Base-by-base conservation (phyloP, 2,329 filamentous ascomycete genomes). In the Diaporthe capsici region DNA sequence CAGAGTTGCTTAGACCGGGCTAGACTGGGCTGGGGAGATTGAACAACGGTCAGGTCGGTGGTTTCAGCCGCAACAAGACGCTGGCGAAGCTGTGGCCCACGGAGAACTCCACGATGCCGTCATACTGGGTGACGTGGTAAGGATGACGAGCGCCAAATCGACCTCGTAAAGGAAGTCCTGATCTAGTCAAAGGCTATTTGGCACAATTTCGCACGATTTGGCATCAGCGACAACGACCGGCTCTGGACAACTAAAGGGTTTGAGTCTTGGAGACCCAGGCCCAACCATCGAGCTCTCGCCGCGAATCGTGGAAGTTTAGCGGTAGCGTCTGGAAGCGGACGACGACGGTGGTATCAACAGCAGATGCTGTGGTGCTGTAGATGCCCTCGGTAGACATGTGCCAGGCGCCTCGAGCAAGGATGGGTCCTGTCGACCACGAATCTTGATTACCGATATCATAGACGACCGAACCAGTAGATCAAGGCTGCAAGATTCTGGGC, bases 361-460 rank as follows among this genome's bases (percentile, higher is more conserved):
- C 37, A 34, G 47, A 20, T 42, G 22, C 15, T 53, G 20, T 31
- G 22, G 17, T 53, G n/a, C 28, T 49, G 68, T 39, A 44, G 39
- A 31, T 65, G 22, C 71, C 71, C 42, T 67, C 37, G 57, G 60
- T 74, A 47, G 67, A 28, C 67, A 63, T 71, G 58, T 55, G 65
- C 72, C 58, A 76, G 53, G 63, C 25, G 65, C 42, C 25, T 20
- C n/a, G 12, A 55, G 55, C 76, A 75, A 73, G 73, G 76, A 71
- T 77, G 17, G 17, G 68, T 71, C 73, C 70, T 75, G 73, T 51
- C 70, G 28, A 25, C 31, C 47, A 17, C 34, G 25, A n/a, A 60
- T 55, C 67, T 49, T 70, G 51, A 63, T 39, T 42, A 31, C 39
- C 58, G 34, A 65, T 55, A 63, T 65, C 20, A 25, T 67, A 31